Evolutionary conservation across 2,329 filamentous ascomycete genomes (phyloP), one percentile per base, ranked within the genome.

Genomic region (Cercospora nicotianae): DNA sequence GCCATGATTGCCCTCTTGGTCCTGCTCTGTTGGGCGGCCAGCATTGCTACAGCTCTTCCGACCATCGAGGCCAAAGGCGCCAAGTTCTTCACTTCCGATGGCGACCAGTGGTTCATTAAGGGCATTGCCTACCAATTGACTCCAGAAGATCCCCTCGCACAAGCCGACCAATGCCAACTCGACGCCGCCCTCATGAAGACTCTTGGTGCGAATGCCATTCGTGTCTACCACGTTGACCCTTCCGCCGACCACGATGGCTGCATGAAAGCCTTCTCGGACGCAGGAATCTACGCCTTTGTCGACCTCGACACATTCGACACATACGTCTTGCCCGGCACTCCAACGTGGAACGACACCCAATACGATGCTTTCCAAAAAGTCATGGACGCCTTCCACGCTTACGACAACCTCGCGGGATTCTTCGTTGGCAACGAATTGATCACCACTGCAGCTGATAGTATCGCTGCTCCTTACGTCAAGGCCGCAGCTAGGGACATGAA

Each of bases 361-460:
- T 86, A 88, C 72, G 83, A 89, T 65, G 84, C 84, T 31, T 95
- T 91, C 79, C 81, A 86, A 57, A 84, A 85, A 62, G 91, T 94
- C 72, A 87, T 95, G 83, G 92, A 96, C 76, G 85, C 87, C 36
- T 94, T 95, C 79, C 86, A 90, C 55, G 80, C 85, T 60, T 96
- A 90, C 77, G 87, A 93, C 80, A 96, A 96, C 78, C 85, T 91
- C 1, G 87, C 93, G 10, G 93, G 91, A 57, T 91, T 95, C 79
- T 94, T 96, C 75, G 86, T 97, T 67, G 94, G 93, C 71, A 97
- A 97, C 76, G 93, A 97, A 79, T 90, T 95, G 53, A 77, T 96
- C 74, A 90, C 90, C 48, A 83, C 81, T 57, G 75, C 80, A 77
- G 73, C 84, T 61, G 83, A 85, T 68, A 86, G 85, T n/a, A 77